phyloP scores from a whole-genome alignment of 345 rosid species.

The Salix suchowensis region DNA sequence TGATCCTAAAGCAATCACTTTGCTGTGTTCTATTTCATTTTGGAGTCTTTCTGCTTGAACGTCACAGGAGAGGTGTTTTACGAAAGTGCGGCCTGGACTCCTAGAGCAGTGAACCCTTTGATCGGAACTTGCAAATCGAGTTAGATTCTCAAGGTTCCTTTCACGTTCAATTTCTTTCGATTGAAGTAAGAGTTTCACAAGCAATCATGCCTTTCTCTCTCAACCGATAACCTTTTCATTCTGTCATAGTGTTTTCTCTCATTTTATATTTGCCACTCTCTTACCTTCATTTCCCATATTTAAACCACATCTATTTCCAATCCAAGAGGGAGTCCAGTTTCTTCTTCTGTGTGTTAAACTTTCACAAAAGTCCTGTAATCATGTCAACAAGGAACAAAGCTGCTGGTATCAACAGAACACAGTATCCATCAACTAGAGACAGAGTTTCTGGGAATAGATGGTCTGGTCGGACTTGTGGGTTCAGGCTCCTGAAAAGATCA shows the following conservation, averaged over 20 bases:
- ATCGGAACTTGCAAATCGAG: background rate
- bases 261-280: background rate
- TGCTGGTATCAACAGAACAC: constrained; percentile 12
- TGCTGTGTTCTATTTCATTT: background rate
- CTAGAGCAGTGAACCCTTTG: background rate
- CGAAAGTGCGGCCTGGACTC: background rate
- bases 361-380: background rate
- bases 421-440: background rate
- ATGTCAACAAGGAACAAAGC: constrained; percentile 32
- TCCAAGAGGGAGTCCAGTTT: background rate
- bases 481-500: constrained; percentile 42
- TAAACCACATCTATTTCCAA: background rate
- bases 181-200: background rate
- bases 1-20: background rate
- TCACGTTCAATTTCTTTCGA: background rate
- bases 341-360: background rate
- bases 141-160: background rate
- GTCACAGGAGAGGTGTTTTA: background rate
- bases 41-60: background rate
- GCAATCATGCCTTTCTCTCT: background rate
- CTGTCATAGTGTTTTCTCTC: constrained; percentile 9
- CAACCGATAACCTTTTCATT: background rate
- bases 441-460: constrained; percentile 17
- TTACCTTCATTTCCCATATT: background rate
- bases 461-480: constrained; percentile 40